These are phyloP conservation scores for Cystobasidium ongulense DNA, from an alignment of 768 basidiomycete species.

Conservation along the genomic window DNA sequence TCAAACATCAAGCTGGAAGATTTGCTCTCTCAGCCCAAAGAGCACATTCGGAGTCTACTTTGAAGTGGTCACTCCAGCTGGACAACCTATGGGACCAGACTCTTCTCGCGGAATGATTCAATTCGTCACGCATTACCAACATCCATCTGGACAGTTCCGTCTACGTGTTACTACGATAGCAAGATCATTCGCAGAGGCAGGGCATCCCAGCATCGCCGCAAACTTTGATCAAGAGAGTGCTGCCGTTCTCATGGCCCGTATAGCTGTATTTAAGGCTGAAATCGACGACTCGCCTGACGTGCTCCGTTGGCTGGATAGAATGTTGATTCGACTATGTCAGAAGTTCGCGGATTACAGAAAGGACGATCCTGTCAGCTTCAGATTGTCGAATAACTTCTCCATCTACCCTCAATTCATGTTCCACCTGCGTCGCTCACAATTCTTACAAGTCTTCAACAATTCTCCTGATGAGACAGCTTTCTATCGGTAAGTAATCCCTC, in stretches of 20 bases:
- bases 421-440: conserved; percentile 92
- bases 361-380: conserved; percentile 90
- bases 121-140: conserved; percentile 97
- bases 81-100: conserved; percentile 78
- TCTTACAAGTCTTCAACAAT: conserved; percentile 98
- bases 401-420: conserved; percentile 99
- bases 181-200: conserved; percentile 92
- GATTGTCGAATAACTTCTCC: conserved; percentile 87
- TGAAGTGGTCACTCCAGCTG: conserved; percentile 86
- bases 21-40: conserved; percentile 78
- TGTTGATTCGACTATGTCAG: conserved; percentile 96
- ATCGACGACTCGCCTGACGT: conserved; percentile 97
- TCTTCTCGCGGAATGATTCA: conserved; percentile 84
- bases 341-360: conserved; percentile 99
- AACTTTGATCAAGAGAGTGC: conserved; percentile 98
- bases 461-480: conserved; percentile 99
- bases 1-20: conserved; percentile 96
- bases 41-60: conserved; percentile 91
- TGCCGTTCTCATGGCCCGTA: conserved; percentile 95
- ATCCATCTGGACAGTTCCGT: conserved; percentile 87
- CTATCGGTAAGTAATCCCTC: conserved; percentile 60
- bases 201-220: conserved; percentile 82
- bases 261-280: conserved; percentile 98
- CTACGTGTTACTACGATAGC: conserved; percentile 97
- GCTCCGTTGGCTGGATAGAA: conserved; percentile 90